Evolutionary conservation across 257 asterid species (phyloP), one percentile per base, ranked within the genome.

Genomic region (Marsdenia floribunda): DNA sequence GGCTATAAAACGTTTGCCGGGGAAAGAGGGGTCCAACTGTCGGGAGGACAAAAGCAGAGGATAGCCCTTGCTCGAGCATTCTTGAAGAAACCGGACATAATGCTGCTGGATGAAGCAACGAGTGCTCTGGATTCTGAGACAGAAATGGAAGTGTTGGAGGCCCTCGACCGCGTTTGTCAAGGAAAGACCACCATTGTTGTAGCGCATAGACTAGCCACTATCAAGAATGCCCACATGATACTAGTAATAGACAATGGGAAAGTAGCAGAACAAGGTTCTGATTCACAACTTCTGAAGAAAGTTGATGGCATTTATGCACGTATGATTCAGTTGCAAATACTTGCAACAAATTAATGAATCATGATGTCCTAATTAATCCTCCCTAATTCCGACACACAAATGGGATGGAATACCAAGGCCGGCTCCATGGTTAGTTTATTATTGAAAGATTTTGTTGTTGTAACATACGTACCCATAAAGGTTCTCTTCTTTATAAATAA

Each of bases 11-110:
- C 92, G 5, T 83, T 80, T 6, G 97, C 82, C 0, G 98, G 97
- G 24, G 97, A 92, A 75, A 79, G 98, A 44, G 98, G 98, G 22
- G 85, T 83, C 22, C 98, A 92, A 74, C 68, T 92, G n/a, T 92
- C 98, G 0, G 94, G 98, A 24, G 98, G 98, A 21, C 97, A 92
- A 76, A 92, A 92, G 82, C 97, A 92, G 44, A 83, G 98, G 70
- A 83, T 92, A 2, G 98, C 94, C 5, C 80, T 92, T 0, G 98
- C 97, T 6, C 83, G 97, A n/a, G 98, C 97, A 4, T 77, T 92
- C 42, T 35, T 90, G 49, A 85, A 91, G 83, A 90, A 86, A 78
- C 87, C 94, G 0, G 92, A 86, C 83, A 82, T 92, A 35, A 79
- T 89, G 88, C 78, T 92, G 79, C 87, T 92, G 0, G 97, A 92